phyloP scores from a whole-genome alignment of 148 eudicot genomes.

The Oxyria digyna region DNA sequence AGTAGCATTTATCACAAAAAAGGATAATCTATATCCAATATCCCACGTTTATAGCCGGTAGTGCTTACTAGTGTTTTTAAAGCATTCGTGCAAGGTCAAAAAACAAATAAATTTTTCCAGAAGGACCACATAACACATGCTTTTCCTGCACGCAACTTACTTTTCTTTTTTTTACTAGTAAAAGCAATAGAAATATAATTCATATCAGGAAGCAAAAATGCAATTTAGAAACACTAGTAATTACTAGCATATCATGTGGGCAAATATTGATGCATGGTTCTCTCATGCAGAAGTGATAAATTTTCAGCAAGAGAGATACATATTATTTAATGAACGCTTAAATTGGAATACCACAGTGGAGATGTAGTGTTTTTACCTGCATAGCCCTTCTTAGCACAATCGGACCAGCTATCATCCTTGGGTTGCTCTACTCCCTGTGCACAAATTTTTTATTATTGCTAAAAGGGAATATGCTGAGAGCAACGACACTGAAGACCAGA shows the following conservation, averaged over 20 bases:
- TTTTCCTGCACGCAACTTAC: background rate
- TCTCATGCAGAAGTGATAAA: background rate
- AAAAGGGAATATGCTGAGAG: background rate
- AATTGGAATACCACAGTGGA: background rate
- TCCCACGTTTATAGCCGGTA: background rate
- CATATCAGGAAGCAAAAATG: background rate
- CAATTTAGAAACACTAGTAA: background rate
- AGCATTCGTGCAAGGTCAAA: background rate
- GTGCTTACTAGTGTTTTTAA: background rate
- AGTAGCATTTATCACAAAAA: background rate
- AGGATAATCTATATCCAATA: background rate
- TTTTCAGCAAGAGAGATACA: background rate
- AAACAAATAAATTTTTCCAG: background rate
- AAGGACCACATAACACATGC: background rate
- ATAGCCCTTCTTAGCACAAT: slow-evolving; percentile 72
- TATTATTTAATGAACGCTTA: background rate
- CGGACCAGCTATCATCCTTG: slow-evolving; percentile 67
- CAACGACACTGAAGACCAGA: background rate
- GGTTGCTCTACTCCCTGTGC: slow-evolving; percentile 36
- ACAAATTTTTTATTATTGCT: slow-evolving; percentile 6
- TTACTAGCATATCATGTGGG: background rate
- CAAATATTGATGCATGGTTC: background rate
- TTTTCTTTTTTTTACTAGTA: too few species aligned
- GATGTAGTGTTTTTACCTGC: slow-evolving; percentile 35
- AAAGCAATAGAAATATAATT: background rate